Evolutionary conservation across 345 rosid genomes (phyloP), one percentile per base, ranked within the genome.

Genomic region (Euclidium syriacum): DNA sequence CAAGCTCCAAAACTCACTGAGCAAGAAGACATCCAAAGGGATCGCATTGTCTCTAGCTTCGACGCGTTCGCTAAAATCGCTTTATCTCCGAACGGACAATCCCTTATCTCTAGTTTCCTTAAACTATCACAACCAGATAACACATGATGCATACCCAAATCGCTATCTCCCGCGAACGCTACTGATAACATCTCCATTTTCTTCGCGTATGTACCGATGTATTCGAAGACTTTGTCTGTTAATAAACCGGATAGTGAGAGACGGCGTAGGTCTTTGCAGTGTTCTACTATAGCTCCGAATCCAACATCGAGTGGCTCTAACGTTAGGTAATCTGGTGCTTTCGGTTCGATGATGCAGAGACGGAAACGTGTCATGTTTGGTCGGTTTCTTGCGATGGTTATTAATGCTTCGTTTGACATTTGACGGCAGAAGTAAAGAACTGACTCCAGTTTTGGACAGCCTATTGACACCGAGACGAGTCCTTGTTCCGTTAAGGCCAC

Each of bases 21-120:
- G 73, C 98, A 92, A 43, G 96, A 81, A 72, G 98, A 92, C 95
- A 89, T 92, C 98, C 98, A 89, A 92, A 92, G 98, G 94, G 98
- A 92, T 89, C 98, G 98, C 97, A 92, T 90, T 94, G 97, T 87
- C 95, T 87, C 88, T 79, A 89, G 89, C 91, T 94, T 94, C 42
- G 84, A 84, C 75, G 90, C 99, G 75, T 94, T 87, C 53, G 91
- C 89, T 80, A 87, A 73, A 56, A 94, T 90, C 61, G 96, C 97
- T 71, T 83, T 79, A 82, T 85, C 96, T 57, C 97, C 97, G 71
- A 94, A 94, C 9, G 88, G 91, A 42, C 97, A 85, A 75, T 94
- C 99, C 77, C 88, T 78, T 58, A 94, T 94, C 84, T 94, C 97
- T 12, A 94, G 78, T 64, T 94, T 94, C 68, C 97, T 77, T 36